phyloP scores from a whole-genome alignment of 1,139 yeast species.

The Meyerozyma smithsonii region DNA sequence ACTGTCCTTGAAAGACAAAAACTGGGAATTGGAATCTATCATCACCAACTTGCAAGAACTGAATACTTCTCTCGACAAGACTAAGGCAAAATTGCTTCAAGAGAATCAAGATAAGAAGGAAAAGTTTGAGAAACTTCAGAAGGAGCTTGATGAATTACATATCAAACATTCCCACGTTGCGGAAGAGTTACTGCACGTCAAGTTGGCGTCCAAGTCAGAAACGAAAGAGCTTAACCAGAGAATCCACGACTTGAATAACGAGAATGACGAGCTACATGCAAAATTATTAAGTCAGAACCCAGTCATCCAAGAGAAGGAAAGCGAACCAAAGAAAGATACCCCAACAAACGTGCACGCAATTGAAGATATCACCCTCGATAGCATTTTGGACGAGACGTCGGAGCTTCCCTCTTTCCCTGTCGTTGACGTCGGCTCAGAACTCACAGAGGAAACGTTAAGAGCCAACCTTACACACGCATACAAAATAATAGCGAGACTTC shows the following conservation, averaged over 20 bases:
- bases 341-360: no score
- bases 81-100: slow-evolving; percentile 29
- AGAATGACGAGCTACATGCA: slow-evolving; percentile 51
- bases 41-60: slow-evolving; percentile 49
- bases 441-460: slow-evolving; percentile 65
- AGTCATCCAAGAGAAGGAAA: slow-evolving; percentile 19
- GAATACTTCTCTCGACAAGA: slow-evolving; percentile 20
- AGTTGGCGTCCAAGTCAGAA: slow-evolving; percentile 33
- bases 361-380: slow-evolving; percentile 21
- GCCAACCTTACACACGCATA: slow-evolving; percentile 67
- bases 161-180: slow-evolving; percentile 21
- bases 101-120: slow-evolving; percentile 29
- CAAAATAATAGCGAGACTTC: slow-evolving; percentile 50
- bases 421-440: slow-evolving; percentile 46
- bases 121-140: slow-evolving; percentile 18
- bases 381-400: slow-evolving; percentile 27
- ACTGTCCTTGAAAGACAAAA: slow-evolving; percentile 57
- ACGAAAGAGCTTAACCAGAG: slow-evolving; percentile 43
- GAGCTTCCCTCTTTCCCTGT: slow-evolving; percentile 22
- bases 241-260: slow-evolving; percentile 57
- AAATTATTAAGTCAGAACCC: slow-evolving; percentile 24
- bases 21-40: slow-evolving; percentile 73
- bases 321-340: slow-evolving; percentile 20
- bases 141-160: slow-evolving; percentile 19
- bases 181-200: slow-evolving; percentile 31